Conservation (phyloP, 768 basidiomycete genomes). For the Pleurotus ostreatus region DNA sequence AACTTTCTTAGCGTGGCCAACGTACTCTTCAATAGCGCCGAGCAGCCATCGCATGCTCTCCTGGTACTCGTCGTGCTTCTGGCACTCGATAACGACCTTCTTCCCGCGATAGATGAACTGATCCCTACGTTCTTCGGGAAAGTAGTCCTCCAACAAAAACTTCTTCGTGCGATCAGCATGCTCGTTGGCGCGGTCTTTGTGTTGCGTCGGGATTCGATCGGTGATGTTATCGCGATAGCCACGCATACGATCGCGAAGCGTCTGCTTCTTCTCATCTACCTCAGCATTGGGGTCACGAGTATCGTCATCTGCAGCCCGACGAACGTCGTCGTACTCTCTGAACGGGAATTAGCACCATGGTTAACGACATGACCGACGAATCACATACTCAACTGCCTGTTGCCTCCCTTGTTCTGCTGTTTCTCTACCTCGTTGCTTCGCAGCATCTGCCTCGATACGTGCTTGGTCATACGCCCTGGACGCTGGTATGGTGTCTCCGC, state of each 20-base stretch:
- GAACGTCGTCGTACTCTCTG: neutral
- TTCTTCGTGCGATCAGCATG: conserved; percentile 55
- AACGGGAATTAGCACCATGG: too few species aligned
- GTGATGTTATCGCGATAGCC: conserved; percentile 18
- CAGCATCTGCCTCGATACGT: neutral
- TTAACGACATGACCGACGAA: too few species aligned
- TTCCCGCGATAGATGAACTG: conserved; percentile 91
- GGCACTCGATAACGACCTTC: conserved; percentile 91
- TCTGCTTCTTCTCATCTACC: neutral
- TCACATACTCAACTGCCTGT: neutral
- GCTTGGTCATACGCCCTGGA: conserved; percentile 10
- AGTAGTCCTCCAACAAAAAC: conserved; percentile 76
- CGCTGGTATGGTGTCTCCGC: conserved; percentile 25
- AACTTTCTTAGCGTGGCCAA: conserved; percentile 36
- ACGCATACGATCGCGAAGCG: neutral
- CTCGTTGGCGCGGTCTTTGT: conserved; percentile 53
- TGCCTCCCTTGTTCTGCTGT: neutral
- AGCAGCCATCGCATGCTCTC: conserved; percentile 72
- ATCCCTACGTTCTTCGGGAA: conserved; percentile 85
- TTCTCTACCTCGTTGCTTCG: neutral
- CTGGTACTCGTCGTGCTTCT: conserved; percentile 88
- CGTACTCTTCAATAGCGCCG: conserved; percentile 57
- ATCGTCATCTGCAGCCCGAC: neutral
- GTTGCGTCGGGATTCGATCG: conserved; percentile 64
- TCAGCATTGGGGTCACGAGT: neutral